These are phyloP conservation scores for Penicillium sp. DNA, from an alignment of 2,329 filamentous ascomycete genomes.

Conservation along the genomic window DNA sequence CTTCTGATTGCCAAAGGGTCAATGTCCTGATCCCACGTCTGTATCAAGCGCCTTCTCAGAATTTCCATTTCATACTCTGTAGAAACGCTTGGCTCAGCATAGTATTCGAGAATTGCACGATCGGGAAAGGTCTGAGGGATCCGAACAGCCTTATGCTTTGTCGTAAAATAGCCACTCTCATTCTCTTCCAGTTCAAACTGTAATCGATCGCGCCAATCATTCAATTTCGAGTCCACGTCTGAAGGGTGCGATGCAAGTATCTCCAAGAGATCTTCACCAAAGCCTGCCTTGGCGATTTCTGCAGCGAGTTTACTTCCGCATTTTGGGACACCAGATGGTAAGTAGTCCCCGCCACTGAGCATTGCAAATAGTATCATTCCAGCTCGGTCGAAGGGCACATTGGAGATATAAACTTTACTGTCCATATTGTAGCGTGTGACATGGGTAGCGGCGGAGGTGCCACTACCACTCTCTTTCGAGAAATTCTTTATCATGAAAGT, in stretches of 20 bases:
- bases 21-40: constrained; percentile 64
- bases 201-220: constrained; percentile 72
- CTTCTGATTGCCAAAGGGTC: constrained; percentile 70
- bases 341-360: constrained; percentile 94
- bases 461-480: constrained; percentile 72
- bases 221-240: constrained; percentile 47
- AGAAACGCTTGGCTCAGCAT: constrained; percentile 85
- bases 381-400: constrained; percentile 67
- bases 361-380: constrained; percentile 94
- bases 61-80: constrained; percentile 59
- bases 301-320: constrained; percentile 88
- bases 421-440: constrained; percentile 75
- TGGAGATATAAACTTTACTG: constrained; percentile 24
- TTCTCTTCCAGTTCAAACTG: constrained; percentile 81
- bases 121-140: constrained; percentile 85
- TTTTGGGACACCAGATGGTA: constrained; percentile 82
- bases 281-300: constrained; percentile 86
- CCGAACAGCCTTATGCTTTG: constrained; percentile 71
- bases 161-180: constrained; percentile 77
- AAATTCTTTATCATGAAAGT: constrained; percentile 78
- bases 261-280: constrained; percentile 71
- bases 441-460: constrained; percentile 72
- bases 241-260: constrained; percentile 58
- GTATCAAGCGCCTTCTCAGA: constrained; percentile 56
- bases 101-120: constrained; percentile 77